Evolutionary conservation across 2,329 filamentous ascomycete species (phyloP), one percentile per base, ranked within the genome.

Genomic region (Cylindrodendrum hubeiense): DNA sequence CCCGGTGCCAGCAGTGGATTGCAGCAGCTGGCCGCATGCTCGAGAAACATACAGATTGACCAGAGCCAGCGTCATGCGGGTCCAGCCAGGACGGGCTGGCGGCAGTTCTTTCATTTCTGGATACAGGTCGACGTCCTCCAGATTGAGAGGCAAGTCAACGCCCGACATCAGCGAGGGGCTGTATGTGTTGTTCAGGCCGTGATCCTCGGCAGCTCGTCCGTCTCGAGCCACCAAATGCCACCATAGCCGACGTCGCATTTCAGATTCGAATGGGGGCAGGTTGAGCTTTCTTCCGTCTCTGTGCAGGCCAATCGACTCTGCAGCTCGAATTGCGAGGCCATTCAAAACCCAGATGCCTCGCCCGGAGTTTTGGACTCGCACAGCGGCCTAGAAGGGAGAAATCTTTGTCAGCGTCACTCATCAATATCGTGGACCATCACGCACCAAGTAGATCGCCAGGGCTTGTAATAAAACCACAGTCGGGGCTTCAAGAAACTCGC

Each of bases 231-330:
- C 83, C 0, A 90, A 67, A 4, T 75, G 70, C 81, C 85, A 89
- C 84, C 87, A 90, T 0, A 89, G 70, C 2, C 88, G 79, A 2
- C 88, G 81, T 7, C 87, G 80, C 65, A 89, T 82, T 68, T 90
- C 86, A 1, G 83, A 80, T 54, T 89, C 86, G 49, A 87, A 89
- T 0, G 85, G 82, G 0, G 83, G 78, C 0, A 90, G 75, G 0
- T 80, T 80, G 2, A 88, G 77, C 21, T 79, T 75, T 2, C 73
- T 75, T 10, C 80, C 80, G 52, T 89, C 86, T 12, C 85, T 80
- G 65, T 90, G 87, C 2, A 90, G 78, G 0, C 87, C 87, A 28
- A 89, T 82, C 2, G 80, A 80, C 65, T 85, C 80, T 2, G 83
- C 84, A 19, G 84, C 78, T 9, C 84, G 79, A 30, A 86, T 77